Percentiles rank a stretch among this genome's conserved stretches.
Conservation (phyloP, 2,329 filamentous ascomycete species). For the Blumeria graminis region DNA sequence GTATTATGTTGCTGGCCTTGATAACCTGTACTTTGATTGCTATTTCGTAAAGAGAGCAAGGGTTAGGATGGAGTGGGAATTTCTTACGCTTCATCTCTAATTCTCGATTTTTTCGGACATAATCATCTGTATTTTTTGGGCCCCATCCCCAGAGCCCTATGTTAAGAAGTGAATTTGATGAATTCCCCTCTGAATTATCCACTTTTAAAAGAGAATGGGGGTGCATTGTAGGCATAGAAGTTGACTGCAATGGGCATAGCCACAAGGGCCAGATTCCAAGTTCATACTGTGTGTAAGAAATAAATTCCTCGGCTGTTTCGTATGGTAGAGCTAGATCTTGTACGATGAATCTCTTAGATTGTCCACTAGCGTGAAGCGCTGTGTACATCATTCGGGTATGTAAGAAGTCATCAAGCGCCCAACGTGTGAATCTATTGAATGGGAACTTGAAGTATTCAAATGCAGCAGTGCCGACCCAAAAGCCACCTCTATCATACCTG, state of each 20-base stretch:
- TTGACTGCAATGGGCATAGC: conserved; percentile 27
- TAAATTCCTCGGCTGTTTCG: conserved; percentile 24
- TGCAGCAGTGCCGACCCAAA: conserved; percentile 37
- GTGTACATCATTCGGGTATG: conserved; percentile 38
- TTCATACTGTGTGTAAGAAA: conserved; percentile 24
- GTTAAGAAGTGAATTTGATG: conserved; percentile 27
- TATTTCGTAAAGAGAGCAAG: background rate
- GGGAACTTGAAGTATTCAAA: conserved; percentile 36
- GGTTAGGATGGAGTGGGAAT: too few species aligned
- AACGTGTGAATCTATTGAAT: conserved; percentile 33
- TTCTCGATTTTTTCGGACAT: conserved; percentile 42
- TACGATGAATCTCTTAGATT: conserved; percentile 30
- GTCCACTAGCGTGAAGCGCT: conserved; percentile 32
- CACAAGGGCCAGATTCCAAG: conserved; percentile 29
- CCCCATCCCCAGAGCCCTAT: conserved; percentile 73
- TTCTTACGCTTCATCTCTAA: conserved; percentile 35
- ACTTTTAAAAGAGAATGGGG: conserved; percentile 9
- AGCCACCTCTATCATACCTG: conserved; percentile 37
- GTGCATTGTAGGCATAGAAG: conserved; percentile 14
- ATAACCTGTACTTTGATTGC: background rate
- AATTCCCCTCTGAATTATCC: conserved; percentile 10
- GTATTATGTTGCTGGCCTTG: too few species aligned
- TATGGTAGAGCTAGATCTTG: conserved; percentile 38
- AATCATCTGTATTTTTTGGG: conserved; percentile 27
- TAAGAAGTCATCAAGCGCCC: conserved; percentile 33